Base-by-base conservation (phyloP, 257 asterid genomes). In the Plantago ovata region DNA sequence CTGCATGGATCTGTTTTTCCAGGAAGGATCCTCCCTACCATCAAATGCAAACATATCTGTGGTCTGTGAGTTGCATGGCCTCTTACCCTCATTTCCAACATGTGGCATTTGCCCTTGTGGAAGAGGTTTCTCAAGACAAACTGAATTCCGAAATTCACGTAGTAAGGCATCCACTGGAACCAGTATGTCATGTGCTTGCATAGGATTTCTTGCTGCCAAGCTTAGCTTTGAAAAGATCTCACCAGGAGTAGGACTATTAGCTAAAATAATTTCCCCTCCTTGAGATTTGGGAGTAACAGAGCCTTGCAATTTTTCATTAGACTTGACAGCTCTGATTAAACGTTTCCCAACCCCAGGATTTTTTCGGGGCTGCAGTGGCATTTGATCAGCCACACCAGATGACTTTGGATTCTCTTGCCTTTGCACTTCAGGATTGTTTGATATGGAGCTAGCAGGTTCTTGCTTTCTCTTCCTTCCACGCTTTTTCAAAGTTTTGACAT, bases 1-100 rank as follows among this genome's bases (percentile, higher is more conserved):
- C 56, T 77, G 73, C 38, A 81, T 81, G 39, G 74, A 68, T 71
- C 81, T 75, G 64, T 82, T 91, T 1, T 86, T 80, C 94, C 94
- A 87, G 71, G 78, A 82, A 0, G 84, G 71, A 74, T 82, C 91
- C 48, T 80, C 68, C 3, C 58, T 60, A 58, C 86, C 86, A 53
- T 59, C 72, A 61, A 38, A 14, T 45, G 50, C 80, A 64, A 43
- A 38, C 18, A 63, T 50, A 64, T 68, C 74, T 39, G 59, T 38
- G 58, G 65, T 56, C 22, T 54, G 78, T 51, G 42, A 24, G 57
- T 58, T 24, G 63, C 58, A 44, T 43, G 65, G 66, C 28, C 69
- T 62, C 11, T 54, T 60, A 43, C 22, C 13, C 15, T 44, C 51
- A 62, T 62, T 63, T 23, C 53, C 79, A 10, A 47, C n/a, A 43